Percentiles rank a stretch among this genome's conserved stretches.
Conservation (phyloP, 176 grass and related monocot genomes). For the Lolium rigidum region DNA sequence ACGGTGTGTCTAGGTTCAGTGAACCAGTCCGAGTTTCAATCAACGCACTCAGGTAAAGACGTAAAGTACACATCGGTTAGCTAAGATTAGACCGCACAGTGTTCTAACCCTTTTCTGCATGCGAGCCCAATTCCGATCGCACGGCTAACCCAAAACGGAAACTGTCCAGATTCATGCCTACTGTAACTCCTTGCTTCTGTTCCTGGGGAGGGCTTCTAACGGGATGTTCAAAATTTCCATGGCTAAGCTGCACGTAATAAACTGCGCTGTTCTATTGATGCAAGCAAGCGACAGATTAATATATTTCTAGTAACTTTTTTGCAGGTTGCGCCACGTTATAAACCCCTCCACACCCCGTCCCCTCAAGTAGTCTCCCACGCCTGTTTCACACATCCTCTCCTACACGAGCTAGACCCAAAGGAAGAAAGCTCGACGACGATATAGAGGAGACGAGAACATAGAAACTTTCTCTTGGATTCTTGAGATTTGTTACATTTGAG, state of each 20-base stretch:
- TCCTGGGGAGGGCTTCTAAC: not conserved
- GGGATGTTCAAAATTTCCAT: not conserved
- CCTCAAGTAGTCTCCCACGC: not conserved
- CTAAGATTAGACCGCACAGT: slow-evolving; percentile 36
- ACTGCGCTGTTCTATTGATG: not conserved
- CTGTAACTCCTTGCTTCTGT: not conserved
- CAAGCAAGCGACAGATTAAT: not conserved
- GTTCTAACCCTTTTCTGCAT: not conserved
- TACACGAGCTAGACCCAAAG: not conserved
- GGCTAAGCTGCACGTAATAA: not conserved
- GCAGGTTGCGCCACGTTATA: slow-evolving; percentile 31
- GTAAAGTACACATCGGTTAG: not conserved
- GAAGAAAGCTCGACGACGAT: not conserved
- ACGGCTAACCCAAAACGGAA: slow-evolving; percentile 29
- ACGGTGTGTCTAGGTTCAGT: slow-evolving; percentile 49
- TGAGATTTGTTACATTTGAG: not conserved
- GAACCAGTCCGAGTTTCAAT: slow-evolving; percentile 17
- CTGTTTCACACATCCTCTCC: not conserved
- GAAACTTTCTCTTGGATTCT: not conserved
- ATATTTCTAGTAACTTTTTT: not conserved
- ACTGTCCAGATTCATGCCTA: slow-evolving; percentile 38
- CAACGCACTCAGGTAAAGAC: not conserved
- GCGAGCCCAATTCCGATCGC: not conserved
- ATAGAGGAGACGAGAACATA: not conserved
- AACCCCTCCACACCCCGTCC: slow-evolving; percentile 29